Conservation (phyloP, 257 asterid species). For the Nyctanthes arbortristis region DNA sequence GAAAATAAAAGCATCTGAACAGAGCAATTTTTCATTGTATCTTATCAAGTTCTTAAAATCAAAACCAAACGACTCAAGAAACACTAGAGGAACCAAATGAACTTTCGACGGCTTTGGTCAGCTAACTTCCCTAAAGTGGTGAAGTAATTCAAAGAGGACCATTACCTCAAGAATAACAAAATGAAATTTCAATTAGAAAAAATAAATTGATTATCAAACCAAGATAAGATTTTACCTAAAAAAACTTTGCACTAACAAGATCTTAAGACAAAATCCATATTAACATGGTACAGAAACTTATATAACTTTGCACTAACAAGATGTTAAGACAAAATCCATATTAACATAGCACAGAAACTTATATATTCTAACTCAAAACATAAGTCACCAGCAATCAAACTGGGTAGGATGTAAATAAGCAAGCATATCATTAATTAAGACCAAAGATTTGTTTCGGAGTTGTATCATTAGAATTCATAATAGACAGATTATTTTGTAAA, state of each 20-base stretch:
- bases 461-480: background rate
- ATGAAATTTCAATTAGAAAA: background rate
- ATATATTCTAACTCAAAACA: background rate
- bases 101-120: background rate
- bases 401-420: background rate
- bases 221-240: background rate
- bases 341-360: background rate
- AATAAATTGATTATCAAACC: background rate
- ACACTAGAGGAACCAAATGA: background rate
- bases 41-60: no score
- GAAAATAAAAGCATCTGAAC: no score
- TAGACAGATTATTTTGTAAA: background rate
- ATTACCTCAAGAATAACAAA: background rate
- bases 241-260: background rate
- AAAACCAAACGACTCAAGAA: background rate
- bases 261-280: background rate
- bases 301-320: background rate
- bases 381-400: background rate
- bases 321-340: background rate
- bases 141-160: background rate
- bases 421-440: background rate
- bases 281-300: background rate
- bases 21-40: no score
- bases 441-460: background rate
- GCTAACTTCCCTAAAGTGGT: background rate